Evolutionary conservation across 495 filamentous ascomycete genomes (phyloP), one percentile per base, ranked within the genome.

Genomic region (Jackrogersella minutella): DNA sequence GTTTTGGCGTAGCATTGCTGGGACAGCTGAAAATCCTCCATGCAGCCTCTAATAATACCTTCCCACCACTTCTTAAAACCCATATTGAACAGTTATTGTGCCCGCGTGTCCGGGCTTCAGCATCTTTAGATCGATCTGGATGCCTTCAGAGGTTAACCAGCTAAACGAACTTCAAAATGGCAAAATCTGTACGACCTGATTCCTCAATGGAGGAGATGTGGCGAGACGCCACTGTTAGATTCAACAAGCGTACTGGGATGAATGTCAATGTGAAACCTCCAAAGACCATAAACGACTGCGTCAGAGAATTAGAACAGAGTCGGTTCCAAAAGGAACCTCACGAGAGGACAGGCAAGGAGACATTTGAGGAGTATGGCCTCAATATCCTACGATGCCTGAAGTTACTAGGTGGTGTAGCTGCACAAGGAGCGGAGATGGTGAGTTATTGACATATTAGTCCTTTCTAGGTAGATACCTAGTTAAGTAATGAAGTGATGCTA

Each of bases 311-410:
- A 31, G 44, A 49, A 31, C n/a, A n/a, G 14, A 31, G 24, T 8
- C 26, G 26, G 13, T 1, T 8, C 9, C 13, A 24, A 3, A n/a
- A 9, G 0, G 24, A 31, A 49, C 7, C 24, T 4, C 2, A 17
- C 9, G 44, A 26, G 44, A 49, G 16, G 24, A 30, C 11, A 49
- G 26, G 17, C 14, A 10, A 2, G 0, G 44, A 49, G 26, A 49
- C 16, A 11, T 17, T 49, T 3, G 44, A 49, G n/a, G n/a, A 49
- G 1, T 49, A 49, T 49, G 59, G 58, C 11, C 24, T 43, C 16
- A 58, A 60, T 26, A 70, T 74, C 36, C 50, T 74, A 36, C 46
- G 49, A 9, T 74, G 69, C 17, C 31, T 74, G 36, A 63, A 70
- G 65, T 14, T 74, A 31, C 39, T 72, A 14, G 69, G 65, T 16